A percentile compares a stretch with the other conserved stretches of the same genome.
These are phyloP conservation scores for Podosphaera xanthii DNA, from an alignment of 2,329 filamentous ascomycete species.

Conservation along the genomic window DNA sequence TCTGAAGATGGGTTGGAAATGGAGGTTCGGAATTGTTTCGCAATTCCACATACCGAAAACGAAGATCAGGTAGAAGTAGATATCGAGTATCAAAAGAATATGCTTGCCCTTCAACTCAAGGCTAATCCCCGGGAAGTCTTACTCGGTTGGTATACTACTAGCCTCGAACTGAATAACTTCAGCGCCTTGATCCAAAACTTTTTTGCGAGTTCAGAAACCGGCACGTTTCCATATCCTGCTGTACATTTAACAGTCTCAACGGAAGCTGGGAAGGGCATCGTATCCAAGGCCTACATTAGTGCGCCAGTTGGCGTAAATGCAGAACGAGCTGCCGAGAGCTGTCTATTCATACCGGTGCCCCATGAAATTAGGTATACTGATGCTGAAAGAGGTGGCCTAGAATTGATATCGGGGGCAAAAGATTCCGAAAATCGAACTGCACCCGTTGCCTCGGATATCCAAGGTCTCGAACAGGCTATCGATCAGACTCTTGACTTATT, in stretches of 20 bases:
- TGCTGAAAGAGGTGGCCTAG: slow-evolving; percentile 51
- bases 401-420: slow-evolving; percentile 64
- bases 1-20: slow-evolving; percentile 94
- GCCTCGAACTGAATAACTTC: slow-evolving; percentile 92
- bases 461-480: slow-evolving; percentile 64
- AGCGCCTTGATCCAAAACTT: slow-evolving; percentile 98
- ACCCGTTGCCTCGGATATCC: slow-evolving; percentile 65
- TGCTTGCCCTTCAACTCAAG: slow-evolving; percentile 85
- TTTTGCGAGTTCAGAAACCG: slow-evolving; percentile 89
- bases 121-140: slow-evolving; percentile 83
- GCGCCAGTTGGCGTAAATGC: slow-evolving; percentile 85
- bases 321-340: slow-evolving; percentile 86
- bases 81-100: slow-evolving; percentile 99
- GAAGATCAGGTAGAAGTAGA: slow-evolving; percentile 98
- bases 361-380: slow-evolving; percentile 84
- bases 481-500: slow-evolving; percentile 77
- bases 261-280: slow-evolving; percentile 67
- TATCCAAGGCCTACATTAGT: slow-evolving; percentile 83
- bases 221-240: slow-evolving; percentile 92
- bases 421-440: slow-evolving; percentile 53
- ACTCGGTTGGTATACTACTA: slow-evolving; percentile 96
- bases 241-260: slow-evolving; percentile 91
- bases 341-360: slow-evolving; percentile 90
- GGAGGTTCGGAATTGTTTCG: slow-evolving; percentile 89
- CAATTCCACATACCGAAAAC: slow-evolving; percentile 94